Evolutionary conservation across 2,329 filamentous ascomycete genomes (phyloP).

Genomic region (Colletotrichum sp.): DNA sequence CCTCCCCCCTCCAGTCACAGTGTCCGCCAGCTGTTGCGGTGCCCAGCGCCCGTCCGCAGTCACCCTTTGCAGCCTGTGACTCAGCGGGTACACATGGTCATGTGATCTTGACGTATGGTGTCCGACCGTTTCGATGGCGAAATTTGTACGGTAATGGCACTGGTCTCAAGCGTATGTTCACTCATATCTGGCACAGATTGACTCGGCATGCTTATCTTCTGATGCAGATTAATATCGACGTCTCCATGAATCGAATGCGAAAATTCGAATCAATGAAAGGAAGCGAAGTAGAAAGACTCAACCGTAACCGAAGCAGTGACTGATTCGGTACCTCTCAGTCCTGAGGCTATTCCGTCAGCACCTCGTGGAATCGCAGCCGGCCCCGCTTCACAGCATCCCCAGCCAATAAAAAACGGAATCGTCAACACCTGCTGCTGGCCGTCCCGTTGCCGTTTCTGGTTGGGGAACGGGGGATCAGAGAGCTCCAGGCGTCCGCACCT

Average conservation of each 20-base stretch:
- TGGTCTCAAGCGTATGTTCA: not conserved
- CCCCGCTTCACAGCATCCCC: not conserved
- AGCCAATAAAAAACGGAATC: not conserved
- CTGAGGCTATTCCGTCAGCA: not conserved
- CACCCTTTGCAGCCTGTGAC: not conserved
- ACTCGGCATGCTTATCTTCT: not conserved
- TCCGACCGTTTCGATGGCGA: not conserved
- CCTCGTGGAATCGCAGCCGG: not conserved
- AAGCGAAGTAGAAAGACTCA: not conserved
- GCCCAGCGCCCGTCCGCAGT: not conserved
- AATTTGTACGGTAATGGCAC: not conserved
- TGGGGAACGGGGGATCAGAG: not conserved
- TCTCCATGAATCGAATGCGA: not conserved
- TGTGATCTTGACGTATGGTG: not conserved
- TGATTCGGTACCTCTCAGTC: not conserved
- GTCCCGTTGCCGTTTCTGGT: constrained; percentile 2
- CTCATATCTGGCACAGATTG: not conserved
- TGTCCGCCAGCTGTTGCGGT: not conserved
- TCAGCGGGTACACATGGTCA: not conserved
- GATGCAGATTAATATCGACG: not conserved
- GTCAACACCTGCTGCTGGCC: not conserved
- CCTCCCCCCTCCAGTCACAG: not conserved
- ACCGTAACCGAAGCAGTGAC: not conserved
- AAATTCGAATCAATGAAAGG: not conserved
- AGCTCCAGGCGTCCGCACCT: constrained; percentile 4